These are phyloP conservation scores for Gynandropsis gynandra DNA, from an alignment of 345 rosid species.

Conservation along the genomic window DNA sequence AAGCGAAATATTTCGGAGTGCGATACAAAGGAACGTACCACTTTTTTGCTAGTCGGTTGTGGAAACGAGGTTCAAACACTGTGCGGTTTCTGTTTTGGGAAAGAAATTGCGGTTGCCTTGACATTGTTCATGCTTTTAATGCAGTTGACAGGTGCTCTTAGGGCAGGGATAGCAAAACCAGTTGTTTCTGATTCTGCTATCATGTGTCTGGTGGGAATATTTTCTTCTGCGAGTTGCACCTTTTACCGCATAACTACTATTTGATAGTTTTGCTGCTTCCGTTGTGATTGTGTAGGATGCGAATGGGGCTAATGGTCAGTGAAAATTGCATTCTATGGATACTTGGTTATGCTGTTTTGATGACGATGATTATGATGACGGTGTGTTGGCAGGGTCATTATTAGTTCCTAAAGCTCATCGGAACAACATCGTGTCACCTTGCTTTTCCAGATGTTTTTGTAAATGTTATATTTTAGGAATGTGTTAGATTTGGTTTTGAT, in stretches of 20 bases:
- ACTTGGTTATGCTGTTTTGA: constrained; percentile 16
- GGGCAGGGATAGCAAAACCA: constrained; percentile 23
- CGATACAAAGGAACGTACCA: too few relatives aligned
- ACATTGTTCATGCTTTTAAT: constrained; percentile 5
- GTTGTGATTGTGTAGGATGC: constrained; percentile 47
- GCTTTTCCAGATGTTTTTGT: too few relatives aligned
- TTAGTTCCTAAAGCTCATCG: too few relatives aligned
- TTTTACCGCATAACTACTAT: constrained; percentile 11
- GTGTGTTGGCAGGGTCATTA: too few relatives aligned
- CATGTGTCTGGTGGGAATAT: constrained; percentile 27
- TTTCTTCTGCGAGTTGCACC: constrained; percentile 12
- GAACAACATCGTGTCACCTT: too few relatives aligned
- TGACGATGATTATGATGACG: too few relatives aligned
- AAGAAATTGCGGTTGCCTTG: neutral
- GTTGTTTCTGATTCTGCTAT: constrained; percentile 22
- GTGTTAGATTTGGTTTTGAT: too few relatives aligned
- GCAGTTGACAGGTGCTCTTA: constrained; percentile 29
- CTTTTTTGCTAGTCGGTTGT: too few relatives aligned
- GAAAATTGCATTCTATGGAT: constrained; percentile 6
- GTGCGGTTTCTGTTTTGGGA: neutral
- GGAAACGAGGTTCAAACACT: too few relatives aligned
- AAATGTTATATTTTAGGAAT: too few relatives aligned
- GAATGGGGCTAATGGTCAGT: constrained; percentile 49
- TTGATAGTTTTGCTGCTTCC: constrained; percentile 25
- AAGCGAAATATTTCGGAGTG: too few relatives aligned